Percentiles rank a stretch among this genome's conserved stretches.
phyloP scores from a whole-genome alignment of 2,329 filamentous ascomycete genomes.

The Blumeria hordei region DNA sequence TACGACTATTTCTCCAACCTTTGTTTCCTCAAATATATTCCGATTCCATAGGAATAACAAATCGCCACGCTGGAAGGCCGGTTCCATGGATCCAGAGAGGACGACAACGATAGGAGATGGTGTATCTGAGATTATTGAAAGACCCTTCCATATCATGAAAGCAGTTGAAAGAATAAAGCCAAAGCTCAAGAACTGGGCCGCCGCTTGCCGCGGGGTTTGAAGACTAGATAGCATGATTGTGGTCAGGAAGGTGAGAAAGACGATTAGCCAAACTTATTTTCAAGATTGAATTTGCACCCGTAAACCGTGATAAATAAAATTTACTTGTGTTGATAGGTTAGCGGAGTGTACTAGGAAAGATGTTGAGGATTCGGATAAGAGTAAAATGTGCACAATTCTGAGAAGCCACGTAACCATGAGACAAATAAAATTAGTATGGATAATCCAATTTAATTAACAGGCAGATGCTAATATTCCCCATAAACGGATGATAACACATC shows the following conservation, averaged over 20 bases:
- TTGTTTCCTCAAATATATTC: slow-evolving; percentile 27
- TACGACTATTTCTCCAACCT: slow-evolving; percentile 50
- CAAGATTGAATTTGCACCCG: too few species aligned
- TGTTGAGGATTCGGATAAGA: too few species aligned
- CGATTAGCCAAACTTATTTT: too few species aligned
- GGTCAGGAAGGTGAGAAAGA: neutral
- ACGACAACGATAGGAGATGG: slow-evolving; percentile 36
- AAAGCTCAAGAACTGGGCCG: slow-evolving; percentile 46
- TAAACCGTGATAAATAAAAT: too few species aligned
- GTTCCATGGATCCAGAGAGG: slow-evolving; percentile 35
- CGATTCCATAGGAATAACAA: slow-evolving; percentile 34
- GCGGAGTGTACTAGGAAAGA: too few species aligned
- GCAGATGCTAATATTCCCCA: too few species aligned
- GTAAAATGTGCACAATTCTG: too few species aligned
- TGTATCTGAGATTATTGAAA: slow-evolving; percentile 37
- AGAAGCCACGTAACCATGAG: too few species aligned
- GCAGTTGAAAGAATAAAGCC: slow-evolving; percentile 48
- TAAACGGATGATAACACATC: too few species aligned
- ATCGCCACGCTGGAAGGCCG: slow-evolving; percentile 34
- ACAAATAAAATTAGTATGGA: too few species aligned
- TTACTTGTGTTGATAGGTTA: too few species aligned
- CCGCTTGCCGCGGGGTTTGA: slow-evolving; percentile 37
- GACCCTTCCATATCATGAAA: slow-evolving; percentile 52
- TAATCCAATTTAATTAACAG: too few species aligned
- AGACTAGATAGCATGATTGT: slow-evolving; percentile 28